Conservation (phyloP, 768 basidiomycete species). For the Lanmaoa pseudosensibilis region DNA sequence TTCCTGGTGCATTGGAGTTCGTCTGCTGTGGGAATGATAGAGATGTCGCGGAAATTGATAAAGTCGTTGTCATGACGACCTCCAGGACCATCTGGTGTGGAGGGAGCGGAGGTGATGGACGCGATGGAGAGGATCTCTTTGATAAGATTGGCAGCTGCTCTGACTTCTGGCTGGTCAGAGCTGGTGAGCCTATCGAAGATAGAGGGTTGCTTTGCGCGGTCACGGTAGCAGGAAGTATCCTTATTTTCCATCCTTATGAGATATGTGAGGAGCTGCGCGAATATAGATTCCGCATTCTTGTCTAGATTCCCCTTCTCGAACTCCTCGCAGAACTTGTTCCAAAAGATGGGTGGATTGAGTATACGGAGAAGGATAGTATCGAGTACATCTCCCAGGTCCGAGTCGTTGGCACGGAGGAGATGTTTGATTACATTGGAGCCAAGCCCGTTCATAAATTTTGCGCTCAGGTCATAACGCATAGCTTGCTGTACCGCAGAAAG, state of each 20-base stretch:
- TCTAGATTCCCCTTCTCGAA: conserved; percentile 36
- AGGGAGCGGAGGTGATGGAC: conserved; percentile 17
- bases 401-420: conserved; percentile 39
- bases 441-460: conserved; percentile 43
- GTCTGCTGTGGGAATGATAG: conserved; percentile 63
- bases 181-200: conserved; percentile 28
- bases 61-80: conserved; percentile 74
- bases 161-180: conserved; percentile 28
- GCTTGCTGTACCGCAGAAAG: conserved; percentile 40
- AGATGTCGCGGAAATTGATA: conserved; percentile 55
- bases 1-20: conserved; percentile 47
- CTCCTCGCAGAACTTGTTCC: conserved; percentile 38
- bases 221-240: conserved; percentile 37
- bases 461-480: conserved; percentile 40
- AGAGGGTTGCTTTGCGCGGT: conserved; percentile 34
- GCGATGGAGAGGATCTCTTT: conserved; percentile 38
- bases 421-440: conserved; percentile 39
- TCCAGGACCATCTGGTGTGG: conserved; percentile 43
- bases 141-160: conserved; percentile 38
- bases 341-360: conserved; percentile 54
- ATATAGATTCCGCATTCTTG: conserved; percentile 36
- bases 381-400: conserved; percentile 41
- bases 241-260: conserved; percentile 43
- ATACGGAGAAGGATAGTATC: conserved; percentile 40
- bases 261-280: conserved; percentile 51